Evolutionary conservation across 1,284 basidiomycete species (phyloP).

Genomic region (Tranzscheliella williamsii): DNA sequence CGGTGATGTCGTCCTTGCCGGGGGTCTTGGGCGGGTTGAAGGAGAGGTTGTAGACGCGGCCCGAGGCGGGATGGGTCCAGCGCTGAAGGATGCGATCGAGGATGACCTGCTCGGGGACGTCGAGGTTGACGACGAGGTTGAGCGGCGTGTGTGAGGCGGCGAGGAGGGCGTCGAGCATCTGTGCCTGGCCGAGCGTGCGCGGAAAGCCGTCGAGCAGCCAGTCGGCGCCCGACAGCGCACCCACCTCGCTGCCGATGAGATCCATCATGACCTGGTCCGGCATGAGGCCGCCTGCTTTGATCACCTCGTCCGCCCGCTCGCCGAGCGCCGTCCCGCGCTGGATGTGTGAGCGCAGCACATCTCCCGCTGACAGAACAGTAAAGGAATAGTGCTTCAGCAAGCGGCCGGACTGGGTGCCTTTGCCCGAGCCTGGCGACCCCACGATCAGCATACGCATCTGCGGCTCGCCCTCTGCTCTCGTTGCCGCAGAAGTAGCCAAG

Average conservation of each 20-base stretch:
- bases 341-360: conserved; percentile 55
- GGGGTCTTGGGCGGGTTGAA: conserved; percentile 80
- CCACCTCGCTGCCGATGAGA: conserved; percentile 42
- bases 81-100: conserved; percentile 81
- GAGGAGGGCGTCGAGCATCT: conserved; percentile 71
- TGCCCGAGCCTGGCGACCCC: conserved; percentile 57
- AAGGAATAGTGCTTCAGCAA: conserved; percentile 38
- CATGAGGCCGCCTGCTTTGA: conserved; percentile 54
- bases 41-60: conserved; percentile 74
- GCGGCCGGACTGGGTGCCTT: conserved; percentile 54
- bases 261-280: conserved; percentile 58
- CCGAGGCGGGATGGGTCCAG: conserved; percentile 90
- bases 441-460: conserved; percentile 56
- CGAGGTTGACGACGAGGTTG: conserved; percentile 84
- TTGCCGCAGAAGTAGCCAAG: too few relatives aligned
- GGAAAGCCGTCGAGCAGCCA: conserved; percentile 98
- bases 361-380: conserved; percentile 47
- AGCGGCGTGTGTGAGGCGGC: conserved; percentile 61
- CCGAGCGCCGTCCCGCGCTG: conserved; percentile 44
- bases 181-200: conserved; percentile 84
- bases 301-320: conserved; percentile 39
- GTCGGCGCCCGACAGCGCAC: conserved; percentile 62
- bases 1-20: conserved; percentile 88
- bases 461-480: too few relatives aligned
- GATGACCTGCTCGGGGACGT: conserved; percentile 88